Evolutionary conservation across 306 rosid species (phyloP).

Genomic region (Lablab purpureus): DNA sequence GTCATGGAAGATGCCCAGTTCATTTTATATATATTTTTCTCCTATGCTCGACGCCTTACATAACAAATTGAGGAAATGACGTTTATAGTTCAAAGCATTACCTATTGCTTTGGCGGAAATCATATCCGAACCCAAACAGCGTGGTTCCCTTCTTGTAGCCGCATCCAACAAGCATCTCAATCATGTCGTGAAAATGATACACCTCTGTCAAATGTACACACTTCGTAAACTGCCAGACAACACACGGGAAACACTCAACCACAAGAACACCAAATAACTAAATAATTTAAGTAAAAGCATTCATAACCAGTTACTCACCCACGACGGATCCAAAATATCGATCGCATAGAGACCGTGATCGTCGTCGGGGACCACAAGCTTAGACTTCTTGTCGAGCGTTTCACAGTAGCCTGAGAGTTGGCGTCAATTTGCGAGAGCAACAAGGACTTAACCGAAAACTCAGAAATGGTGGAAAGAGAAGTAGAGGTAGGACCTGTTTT

Average conservation of each 20-base stretch:
- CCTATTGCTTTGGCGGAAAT: constrained; percentile 96
- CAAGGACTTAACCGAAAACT: not conserved
- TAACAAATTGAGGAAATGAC: not conserved
- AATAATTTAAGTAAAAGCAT: not conserved
- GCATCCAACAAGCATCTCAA: constrained; percentile 81
- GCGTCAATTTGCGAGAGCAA: not conserved
- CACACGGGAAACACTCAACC: not conserved
- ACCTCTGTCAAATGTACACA: constrained; percentile 74
- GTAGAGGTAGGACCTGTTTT: constrained; percentile 60
- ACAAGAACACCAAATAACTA: not conserved
- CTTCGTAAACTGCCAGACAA: constrained; percentile 70
- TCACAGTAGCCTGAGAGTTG: constrained; percentile 74
- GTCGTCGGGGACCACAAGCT: constrained; percentile 78
- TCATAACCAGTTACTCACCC: constrained; percentile 38
- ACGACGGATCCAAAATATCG: constrained; percentile 87
- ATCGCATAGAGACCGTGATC: constrained; percentile 90
- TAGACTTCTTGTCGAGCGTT: constrained; percentile 61
- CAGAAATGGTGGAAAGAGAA: not conserved
- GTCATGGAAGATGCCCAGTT: not conserved
- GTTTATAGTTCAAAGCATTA: constrained; percentile 25
- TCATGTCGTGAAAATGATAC: constrained; percentile 91
- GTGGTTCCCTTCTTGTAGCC: constrained; percentile 93
- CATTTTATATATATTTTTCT: not conserved
- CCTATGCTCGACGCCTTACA: not conserved
- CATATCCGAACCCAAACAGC: constrained; percentile 94